These are phyloP conservation scores for Cryphonectria carpinicola DNA, from an alignment of 2,329 filamentous ascomycete genomes.

Conservation along the genomic window DNA sequence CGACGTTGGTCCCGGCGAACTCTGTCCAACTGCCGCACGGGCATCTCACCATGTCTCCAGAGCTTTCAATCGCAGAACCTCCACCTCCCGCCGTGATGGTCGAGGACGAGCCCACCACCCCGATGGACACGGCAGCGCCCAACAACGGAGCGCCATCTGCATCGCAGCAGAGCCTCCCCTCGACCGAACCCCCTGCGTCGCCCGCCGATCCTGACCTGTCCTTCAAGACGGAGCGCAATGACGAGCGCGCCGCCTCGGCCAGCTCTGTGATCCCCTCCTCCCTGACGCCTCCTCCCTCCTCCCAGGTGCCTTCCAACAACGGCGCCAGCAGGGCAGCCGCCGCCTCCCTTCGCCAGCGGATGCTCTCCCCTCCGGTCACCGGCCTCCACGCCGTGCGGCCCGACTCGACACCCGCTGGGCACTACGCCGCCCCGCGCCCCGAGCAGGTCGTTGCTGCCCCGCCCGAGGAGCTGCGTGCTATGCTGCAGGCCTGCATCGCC, in stretches of 20 bases:
- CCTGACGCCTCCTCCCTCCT: conserved; percentile 61
- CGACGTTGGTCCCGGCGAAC: background rate
- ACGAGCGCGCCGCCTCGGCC: conserved; percentile 43
- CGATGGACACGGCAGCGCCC: conserved; percentile 12
- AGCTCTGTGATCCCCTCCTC: conserved; percentile 59
- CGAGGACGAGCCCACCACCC: conserved; percentile 23
- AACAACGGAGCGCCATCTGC: background rate
- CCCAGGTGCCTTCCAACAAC: conserved; percentile 47
- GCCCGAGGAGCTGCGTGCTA: conserved; percentile 58
- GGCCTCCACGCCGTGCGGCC: conserved; percentile 40
- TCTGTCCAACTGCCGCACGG: background rate
- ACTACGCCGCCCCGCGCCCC: conserved; percentile 52
- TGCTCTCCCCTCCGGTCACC: conserved; percentile 60
- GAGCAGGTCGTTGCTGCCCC: conserved; percentile 57
- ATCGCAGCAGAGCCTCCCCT: conserved; percentile 61
- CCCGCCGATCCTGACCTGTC: conserved; percentile 52
- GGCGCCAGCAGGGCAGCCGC: conserved; percentile 38
- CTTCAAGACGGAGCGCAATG: conserved; percentile 55
- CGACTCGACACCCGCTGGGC: conserved; percentile 37
- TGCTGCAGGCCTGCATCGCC: conserved; percentile 58
- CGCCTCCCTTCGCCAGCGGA: conserved; percentile 50
- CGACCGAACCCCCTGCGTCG: conserved; percentile 59
- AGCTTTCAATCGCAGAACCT: conserved; percentile 18
- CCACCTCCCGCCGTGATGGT: conserved; percentile 14
- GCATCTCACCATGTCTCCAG: conserved; percentile 19